These are phyloP conservation scores for Neopestalotiopsis clavispora DNA, from an alignment of 2,329 filamentous ascomycete genomes.

Conservation along the genomic window DNA sequence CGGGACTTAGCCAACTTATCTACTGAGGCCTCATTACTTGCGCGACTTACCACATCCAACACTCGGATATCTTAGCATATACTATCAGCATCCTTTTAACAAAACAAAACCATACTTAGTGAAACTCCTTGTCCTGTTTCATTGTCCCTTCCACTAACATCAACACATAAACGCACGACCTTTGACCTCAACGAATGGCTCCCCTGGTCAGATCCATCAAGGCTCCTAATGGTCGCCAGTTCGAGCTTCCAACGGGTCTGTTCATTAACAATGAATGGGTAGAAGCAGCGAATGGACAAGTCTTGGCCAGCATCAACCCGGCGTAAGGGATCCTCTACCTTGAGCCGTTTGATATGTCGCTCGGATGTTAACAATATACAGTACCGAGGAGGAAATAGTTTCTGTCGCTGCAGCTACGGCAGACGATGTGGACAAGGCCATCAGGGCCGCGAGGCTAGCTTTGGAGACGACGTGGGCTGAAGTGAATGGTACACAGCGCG, in stretches of 20 bases:
- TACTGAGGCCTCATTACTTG: too few relatives aligned
- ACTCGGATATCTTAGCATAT: background rate
- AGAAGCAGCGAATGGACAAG: conserved; percentile 82
- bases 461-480: conserved; percentile 76
- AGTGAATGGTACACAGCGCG: conserved; percentile 72
- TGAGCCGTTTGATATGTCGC: too few relatives aligned
- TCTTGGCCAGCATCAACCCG: conserved; percentile 92
- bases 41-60: background rate
- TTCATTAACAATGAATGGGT: conserved; percentile 96
- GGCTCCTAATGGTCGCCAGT: too few relatives aligned
- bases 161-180: too few relatives aligned
- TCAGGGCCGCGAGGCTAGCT: conserved; percentile 83
- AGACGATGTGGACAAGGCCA: conserved; percentile 83
- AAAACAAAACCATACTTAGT: too few relatives aligned
- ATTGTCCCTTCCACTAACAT: too few relatives aligned
- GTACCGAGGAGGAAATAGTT: conserved; percentile 81
- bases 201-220: too few relatives aligned
- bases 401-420: conserved; percentile 84
- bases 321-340: conserved; percentile 32
- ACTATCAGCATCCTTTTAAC: background rate
- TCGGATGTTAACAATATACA: too few relatives aligned
- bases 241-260: background rate
- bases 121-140: too few relatives aligned
- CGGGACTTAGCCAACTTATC: too few relatives aligned
- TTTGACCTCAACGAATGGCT: too few relatives aligned